Evolutionary conservation across 73 alveolate genomes (phyloP), one percentile per base, ranked within the genome.

Genomic region (Uronychia setigera): DNA sequence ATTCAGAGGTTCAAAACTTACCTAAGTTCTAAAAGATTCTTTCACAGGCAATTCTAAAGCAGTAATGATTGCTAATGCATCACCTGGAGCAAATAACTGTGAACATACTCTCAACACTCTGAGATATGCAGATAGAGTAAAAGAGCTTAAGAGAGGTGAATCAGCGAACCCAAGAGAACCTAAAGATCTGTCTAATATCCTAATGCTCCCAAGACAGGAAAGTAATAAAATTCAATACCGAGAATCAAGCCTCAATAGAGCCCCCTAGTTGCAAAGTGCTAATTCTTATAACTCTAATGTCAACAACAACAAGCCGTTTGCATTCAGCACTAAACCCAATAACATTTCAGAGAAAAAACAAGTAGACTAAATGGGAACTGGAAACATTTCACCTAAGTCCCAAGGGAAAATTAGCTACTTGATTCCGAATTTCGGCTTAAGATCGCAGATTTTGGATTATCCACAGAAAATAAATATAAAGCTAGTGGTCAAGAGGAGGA

Each of bases 71-170:
- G 99, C 99, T 74, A 98, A 98, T 81, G 98, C 98, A 57, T 97
- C 99, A 33, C 99, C 99, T 9, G 97, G 99, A 31, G 80, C 92
- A 80, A 89, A 93, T n/a, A 91, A 99, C 30, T 93, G 99, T 85
- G 99, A 99, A 90, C 99, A 99, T 85, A 97, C 99, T 85, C 93
- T 99, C 74, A 99, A 99, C 92, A 98, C 99, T 67, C 95, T 99
- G 67, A 93, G 99, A 94, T 99, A 99, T 84, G 99, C 99, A 32
- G 99, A 98, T 92, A 98, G 99, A 92, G 99, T 99, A 33, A 99
- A 98, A 95, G 99, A 99, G 95, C 98, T 99, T 34, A 98, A 99
- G 79, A 98, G 97, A 59, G 93, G 82, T 26, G 89, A 90, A 77
- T 94, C 87, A 46, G 74, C 29, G 35, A 88, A 81, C 82, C 87